Evolutionary conservation across 2,329 filamentous ascomycete genomes (phyloP).

Genomic region (Paracoccidioides lutzii): DNA sequence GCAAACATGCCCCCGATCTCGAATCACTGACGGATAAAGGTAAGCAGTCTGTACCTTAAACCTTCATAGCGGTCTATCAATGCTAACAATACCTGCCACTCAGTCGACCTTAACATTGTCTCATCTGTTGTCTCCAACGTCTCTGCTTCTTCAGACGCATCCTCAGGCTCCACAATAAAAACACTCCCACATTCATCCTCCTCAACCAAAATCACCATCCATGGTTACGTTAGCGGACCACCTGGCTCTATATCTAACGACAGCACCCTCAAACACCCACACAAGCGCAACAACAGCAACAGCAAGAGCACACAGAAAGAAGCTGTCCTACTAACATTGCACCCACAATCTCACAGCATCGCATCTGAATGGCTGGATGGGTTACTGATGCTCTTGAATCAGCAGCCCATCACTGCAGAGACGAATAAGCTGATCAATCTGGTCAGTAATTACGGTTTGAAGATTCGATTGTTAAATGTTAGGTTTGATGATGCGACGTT

Average conservation of each 20-base stretch:
- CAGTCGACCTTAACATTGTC: conserved; percentile 70
- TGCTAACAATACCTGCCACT: conserved; percentile 3
- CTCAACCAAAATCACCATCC: conserved; percentile 82
- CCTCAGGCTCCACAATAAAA: conserved; percentile 37
- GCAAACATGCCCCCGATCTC: conserved; percentile 53
- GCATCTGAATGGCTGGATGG: conserved; percentile 97
- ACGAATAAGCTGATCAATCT: conserved; percentile 80
- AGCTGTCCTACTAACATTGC: conserved; percentile 64
- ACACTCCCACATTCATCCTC: conserved; percentile 24
- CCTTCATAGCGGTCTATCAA: background rate
- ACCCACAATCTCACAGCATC: conserved; percentile 64
- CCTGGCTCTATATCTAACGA: conserved; percentile 23
- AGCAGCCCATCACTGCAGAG: conserved; percentile 92
- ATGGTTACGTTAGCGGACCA: conserved; percentile 47
- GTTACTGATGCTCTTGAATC: conserved; percentile 83
- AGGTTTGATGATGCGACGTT: conserved; percentile 67
- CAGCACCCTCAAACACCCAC: conserved; percentile 18
- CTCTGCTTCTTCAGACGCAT: conserved; percentile 47
- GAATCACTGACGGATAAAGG: conserved; percentile 63
- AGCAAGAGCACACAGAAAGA: conserved; percentile 42
- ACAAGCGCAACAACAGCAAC: conserved; percentile 15
- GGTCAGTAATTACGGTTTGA: conserved; percentile 80
- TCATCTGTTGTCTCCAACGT: conserved; percentile 93
- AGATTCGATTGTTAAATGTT: conserved; percentile 85
- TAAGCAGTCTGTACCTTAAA: conserved; percentile 21